Evolutionary conservation across 2,329 filamentous ascomycete genomes (phyloP).

Genomic region (Mycosphaerella sp.): DNA sequence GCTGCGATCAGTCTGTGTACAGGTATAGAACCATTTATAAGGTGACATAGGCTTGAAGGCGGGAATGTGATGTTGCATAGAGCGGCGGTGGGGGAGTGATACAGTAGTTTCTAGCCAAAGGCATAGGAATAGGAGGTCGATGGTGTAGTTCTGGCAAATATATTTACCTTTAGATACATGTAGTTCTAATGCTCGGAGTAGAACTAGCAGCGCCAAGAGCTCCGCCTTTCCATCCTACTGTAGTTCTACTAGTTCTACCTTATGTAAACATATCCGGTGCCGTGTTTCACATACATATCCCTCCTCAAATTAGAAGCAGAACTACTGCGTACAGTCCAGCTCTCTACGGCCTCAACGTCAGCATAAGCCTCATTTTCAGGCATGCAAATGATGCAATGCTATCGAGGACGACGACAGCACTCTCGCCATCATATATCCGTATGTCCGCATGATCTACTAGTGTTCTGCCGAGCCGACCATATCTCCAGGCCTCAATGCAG

Average conservation of each 20-base stretch:
- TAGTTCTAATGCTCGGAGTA: no score
- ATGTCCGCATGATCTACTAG: neutral
- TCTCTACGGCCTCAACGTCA: neutral
- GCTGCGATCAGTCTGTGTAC: no score
- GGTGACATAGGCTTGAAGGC: no score
- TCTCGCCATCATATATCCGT: neutral
- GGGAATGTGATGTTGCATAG: no score
- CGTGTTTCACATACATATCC: no score
- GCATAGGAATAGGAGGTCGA: neutral
- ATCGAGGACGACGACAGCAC: neutral
- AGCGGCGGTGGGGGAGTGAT: neutral
- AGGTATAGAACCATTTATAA: no score
- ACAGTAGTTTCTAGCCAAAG: no score
- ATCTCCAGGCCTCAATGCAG: neutral
- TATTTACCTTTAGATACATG: no score
- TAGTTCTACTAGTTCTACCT: no score
- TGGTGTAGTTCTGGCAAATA: neutral
- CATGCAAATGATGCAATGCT: no score
- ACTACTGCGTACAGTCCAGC: no score
- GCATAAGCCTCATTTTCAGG: neutral
- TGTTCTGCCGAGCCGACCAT: neutral
- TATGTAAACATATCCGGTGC: no score
- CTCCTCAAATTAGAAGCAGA: neutral
- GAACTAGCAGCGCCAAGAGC: neutral
- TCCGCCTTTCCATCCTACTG: neutral